Evolutionary conservation across 2,329 filamentous ascomycete genomes (phyloP), one percentile per base, ranked within the genome.

Genomic region (Cadophora sp.): DNA sequence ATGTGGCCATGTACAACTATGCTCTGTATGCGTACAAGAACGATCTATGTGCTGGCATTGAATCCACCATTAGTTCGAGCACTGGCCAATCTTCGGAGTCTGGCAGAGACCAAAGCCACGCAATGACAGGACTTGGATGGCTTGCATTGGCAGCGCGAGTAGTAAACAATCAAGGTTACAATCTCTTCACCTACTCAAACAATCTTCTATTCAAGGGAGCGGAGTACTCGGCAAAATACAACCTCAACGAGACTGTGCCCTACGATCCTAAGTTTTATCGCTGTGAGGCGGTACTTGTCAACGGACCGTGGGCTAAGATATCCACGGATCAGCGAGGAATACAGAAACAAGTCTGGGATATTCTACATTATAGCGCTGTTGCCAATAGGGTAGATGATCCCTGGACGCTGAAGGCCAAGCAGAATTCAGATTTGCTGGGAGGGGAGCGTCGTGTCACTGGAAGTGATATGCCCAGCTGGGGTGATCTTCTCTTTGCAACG

Each of bases 1-100:
- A 82, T 62, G 76, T 81, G 1, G 70, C 75, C 11, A 73, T 81
- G 72, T 82, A 79, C 51, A 82, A 82, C 66, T 82, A 81, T 67
- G 81, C 80, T 6, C 59, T 82, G 0, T 74, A 80, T 14, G 73
- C 76, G 4, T 79, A 75, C 58, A 71, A 76, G 14, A 79, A 80
- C 22, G 79, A 81, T 61, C 77, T 73, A 2, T 83, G 80, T 59
- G 79, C 78, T 8, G 78, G 80, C 0, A 59, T 79, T 0, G 72
- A 74, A 16, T 77, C 74, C 0, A 79, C 75, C 50, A 77, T 76
- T 59, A 68, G 79, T 26, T 61, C 70, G 0, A 61, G 66, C 26
- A 81, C 80, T 0, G 81, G 80, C 2, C 80, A 82, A 56, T 67
- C 68, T 11, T 72, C 74, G 0, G 81, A 82, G 68, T 72, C 79